Evolutionary conservation across 1,139 yeast species (phyloP).

Genomic region (Blastobotrys proliferans): DNA sequence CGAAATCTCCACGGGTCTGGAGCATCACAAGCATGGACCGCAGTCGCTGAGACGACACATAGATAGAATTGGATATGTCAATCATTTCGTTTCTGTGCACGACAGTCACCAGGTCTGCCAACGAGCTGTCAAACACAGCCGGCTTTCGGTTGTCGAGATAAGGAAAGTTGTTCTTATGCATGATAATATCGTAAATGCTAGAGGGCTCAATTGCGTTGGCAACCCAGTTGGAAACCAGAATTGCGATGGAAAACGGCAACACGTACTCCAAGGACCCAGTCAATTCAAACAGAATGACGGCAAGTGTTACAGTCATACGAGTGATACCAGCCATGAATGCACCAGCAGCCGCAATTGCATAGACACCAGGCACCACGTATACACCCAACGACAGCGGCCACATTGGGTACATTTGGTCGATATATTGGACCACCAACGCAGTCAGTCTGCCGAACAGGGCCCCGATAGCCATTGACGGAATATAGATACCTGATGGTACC

Average conservation of each 20-base stretch:
- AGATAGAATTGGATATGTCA: constrained; percentile 41
- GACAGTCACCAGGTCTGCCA: constrained; percentile 44
- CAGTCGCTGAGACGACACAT: constrained; percentile 37
- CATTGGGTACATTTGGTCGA: constrained; percentile 28
- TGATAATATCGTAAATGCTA: constrained; percentile 50
- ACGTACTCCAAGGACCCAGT: constrained; percentile 61
- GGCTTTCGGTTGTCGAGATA: constrained; percentile 44
- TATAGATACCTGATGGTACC: constrained; percentile 63
- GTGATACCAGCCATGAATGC: constrained; percentile 69
- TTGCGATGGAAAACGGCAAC: constrained; percentile 54
- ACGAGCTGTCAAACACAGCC: constrained; percentile 36
- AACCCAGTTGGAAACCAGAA: constrained; percentile 57
- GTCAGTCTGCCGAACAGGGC: constrained; percentile 58
- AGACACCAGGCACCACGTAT: constrained; percentile 48
- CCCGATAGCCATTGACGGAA: constrained; percentile 67
- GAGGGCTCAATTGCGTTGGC: constrained; percentile 51
- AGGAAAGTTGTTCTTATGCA: constrained; percentile 52
- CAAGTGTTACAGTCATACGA: constrained; percentile 60
- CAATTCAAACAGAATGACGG: constrained; percentile 56
- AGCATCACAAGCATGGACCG: constrained; percentile 38
- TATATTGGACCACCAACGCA: constrained; percentile 46
- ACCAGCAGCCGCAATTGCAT: constrained; percentile 64
- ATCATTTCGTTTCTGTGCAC: constrained; percentile 29
- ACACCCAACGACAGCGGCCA: constrained; percentile 21
- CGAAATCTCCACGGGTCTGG: constrained; percentile 45